Evolutionary conservation across 371 early-diverging fungal genomes (phyloP).

Genomic region (Mortierella sp.): DNA sequence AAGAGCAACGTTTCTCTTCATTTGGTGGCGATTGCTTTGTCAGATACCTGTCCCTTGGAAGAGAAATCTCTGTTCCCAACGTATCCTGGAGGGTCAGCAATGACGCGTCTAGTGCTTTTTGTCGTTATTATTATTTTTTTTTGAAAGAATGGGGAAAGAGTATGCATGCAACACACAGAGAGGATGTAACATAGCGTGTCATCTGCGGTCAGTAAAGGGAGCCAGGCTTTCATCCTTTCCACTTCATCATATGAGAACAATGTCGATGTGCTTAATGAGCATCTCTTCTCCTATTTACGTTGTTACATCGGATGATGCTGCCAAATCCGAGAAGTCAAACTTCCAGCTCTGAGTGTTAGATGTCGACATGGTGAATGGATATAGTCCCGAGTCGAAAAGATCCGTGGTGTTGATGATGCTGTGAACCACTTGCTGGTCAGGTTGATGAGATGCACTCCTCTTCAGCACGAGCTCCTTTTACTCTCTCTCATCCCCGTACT

Average conservation of each 20-base stretch:
- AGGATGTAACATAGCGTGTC: too few relatives aligned
- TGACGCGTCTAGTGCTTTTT: constrained; percentile 15
- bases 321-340: constrained; percentile 27
- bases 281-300: constrained; percentile 9
- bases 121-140: background rate
- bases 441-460: too few relatives aligned
- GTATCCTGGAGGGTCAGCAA: constrained; percentile 50
- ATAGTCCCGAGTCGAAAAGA: too few relatives aligned
- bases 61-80: constrained; percentile 32
- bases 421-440: too few relatives aligned
- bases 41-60: constrained; percentile 33
- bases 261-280: background rate
- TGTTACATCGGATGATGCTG: constrained; percentile 16
- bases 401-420: too few relatives aligned
- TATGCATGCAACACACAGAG: too few relatives aligned
- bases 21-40: background rate
- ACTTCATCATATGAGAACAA: background rate
- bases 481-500: too few relatives aligned
- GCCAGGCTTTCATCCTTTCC: background rate
- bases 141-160: background rate
- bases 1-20: too few relatives aligned
- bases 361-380: constrained; percentile 1
- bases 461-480: too few relatives aligned
- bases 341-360: constrained; percentile 28
- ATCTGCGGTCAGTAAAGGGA: background rate